Percentiles rank a stretch among this genome's conserved stretches.
Conservation (phyloP, 768 basidiomycete species). For the Mycena rosella region DNA sequence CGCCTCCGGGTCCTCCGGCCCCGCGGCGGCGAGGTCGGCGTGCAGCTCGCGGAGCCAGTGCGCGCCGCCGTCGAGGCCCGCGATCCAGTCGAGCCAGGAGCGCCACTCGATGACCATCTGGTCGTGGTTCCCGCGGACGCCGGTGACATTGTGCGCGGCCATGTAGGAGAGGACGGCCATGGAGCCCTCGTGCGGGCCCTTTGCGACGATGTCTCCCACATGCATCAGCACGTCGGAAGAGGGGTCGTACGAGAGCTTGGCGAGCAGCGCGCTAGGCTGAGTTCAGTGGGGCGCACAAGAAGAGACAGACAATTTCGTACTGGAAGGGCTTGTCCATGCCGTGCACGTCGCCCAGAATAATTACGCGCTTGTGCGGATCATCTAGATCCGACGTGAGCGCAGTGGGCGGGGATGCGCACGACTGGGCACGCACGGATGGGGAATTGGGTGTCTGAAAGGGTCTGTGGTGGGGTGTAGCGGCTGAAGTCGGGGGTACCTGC, state of each 20-base stretch:
- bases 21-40: conserved; percentile 44
- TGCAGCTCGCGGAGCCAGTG: conserved; percentile 71
- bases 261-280: conserved; percentile 69
- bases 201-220: conserved; percentile 86
- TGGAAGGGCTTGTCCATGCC: conserved; percentile 78
- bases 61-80: conserved; percentile 54
- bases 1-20: conserved; percentile 50
- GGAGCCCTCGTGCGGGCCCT: conserved; percentile 72
- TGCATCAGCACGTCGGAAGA: conserved; percentile 79
- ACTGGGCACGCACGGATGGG: conserved; percentile 60
- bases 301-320: conserved; percentile 54
- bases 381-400: conserved; percentile 50
- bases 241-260: conserved; percentile 70
- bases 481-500: conserved; percentile 64
- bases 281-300: neutral
- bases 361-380: conserved; percentile 65
- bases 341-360: conserved; percentile 92
- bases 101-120: conserved; percentile 93
- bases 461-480: conserved; percentile 57
- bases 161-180: conserved; percentile 75
- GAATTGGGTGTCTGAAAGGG: conserved; percentile 62
- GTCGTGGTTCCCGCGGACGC: conserved; percentile 96
- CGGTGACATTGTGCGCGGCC: conserved; percentile 71
- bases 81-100: conserved; percentile 87
- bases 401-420: neutral